phyloP scores from a whole-genome alignment of 192 early-diverging fungal genomes.

The Thamnidium elegans region DNA sequence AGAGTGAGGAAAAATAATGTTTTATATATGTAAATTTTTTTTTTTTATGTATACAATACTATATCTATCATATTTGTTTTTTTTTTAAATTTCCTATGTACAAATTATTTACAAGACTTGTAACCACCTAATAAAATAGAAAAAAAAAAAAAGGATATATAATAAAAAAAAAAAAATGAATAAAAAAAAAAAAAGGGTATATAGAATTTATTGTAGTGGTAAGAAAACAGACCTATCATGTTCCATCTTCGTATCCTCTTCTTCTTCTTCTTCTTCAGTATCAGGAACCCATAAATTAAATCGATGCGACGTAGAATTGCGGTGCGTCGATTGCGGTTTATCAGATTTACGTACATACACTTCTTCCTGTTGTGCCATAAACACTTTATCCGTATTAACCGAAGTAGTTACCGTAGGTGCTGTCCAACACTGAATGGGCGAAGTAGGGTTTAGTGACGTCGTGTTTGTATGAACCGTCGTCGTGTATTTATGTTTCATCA shows the following conservation, averaged over 20 bases:
- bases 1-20: neutral
- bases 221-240: constrained; percentile 3
- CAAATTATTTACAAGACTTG: neutral
- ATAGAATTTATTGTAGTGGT: neutral
- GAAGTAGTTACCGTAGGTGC: neutral
- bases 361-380: neutral
- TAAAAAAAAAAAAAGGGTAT: neutral
- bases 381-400: neutral
- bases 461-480: neutral
- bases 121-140: neutral
- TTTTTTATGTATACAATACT: neutral
- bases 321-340: neutral
- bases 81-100: neutral
- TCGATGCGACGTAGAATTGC: neutral
- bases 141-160: neutral
- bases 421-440: neutral
- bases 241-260: neutral
- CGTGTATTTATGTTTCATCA: neutral
- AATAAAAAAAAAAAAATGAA: neutral
- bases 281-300: constrained; percentile 15
- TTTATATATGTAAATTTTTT: neutral
- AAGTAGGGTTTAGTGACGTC: neutral
- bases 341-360: neutral
- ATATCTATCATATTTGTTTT: neutral
- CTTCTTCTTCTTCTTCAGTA: neutral